Conservation (phyloP, 352 stramenopile genomes). For the Globisporangium heterothallicum region DNA sequence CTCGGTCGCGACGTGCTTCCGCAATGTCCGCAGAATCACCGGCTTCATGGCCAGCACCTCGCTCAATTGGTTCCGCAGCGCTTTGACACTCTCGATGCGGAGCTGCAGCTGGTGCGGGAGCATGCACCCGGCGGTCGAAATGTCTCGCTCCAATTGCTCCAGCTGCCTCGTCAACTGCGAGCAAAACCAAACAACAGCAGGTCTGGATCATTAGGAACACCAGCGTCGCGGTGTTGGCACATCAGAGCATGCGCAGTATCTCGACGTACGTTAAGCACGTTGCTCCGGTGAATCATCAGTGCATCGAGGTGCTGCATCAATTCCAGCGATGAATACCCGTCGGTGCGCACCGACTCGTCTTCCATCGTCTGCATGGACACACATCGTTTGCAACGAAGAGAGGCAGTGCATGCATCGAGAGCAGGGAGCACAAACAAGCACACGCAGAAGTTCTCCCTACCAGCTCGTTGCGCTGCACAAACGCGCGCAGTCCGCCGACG, state of each 20-base stretch:
- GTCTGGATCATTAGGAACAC: background rate
- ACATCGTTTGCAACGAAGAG: background rate
- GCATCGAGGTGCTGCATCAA: slow-evolving; percentile 22
- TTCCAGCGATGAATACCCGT: slow-evolving; percentile 20
- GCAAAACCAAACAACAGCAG: background rate
- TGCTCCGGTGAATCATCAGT: slow-evolving; percentile 15
- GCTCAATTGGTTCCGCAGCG: slow-evolving; percentile 23
- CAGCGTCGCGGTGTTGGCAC: background rate
- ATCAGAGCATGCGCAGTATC: background rate
- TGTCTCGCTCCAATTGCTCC: slow-evolving; percentile 26
- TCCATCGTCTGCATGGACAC: background rate
- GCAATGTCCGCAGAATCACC: slow-evolving; percentile 32
- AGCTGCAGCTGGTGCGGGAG: slow-evolving; percentile 24
- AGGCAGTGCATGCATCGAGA: background rate
- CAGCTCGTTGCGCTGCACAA: slow-evolving; percentile 34
- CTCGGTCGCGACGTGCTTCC: slow-evolving; percentile 24
- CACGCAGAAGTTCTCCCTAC: slow-evolving; percentile 1
- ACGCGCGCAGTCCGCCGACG: slow-evolving; percentile 32
- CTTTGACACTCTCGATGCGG: slow-evolving; percentile 13
- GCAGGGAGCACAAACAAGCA: background rate
- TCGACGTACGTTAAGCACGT: slow-evolving; percentile 18
- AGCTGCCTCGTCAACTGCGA: slow-evolving; percentile 29
- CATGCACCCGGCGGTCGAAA: slow-evolving; percentile 18
- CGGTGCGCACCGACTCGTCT: slow-evolving; percentile 1
- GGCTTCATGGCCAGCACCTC: slow-evolving; percentile 30